A percentile compares a stretch with the other conserved stretches of the same genome.
These are phyloP conservation scores for Rhynchosporium agropyri DNA, from an alignment of 2,329 filamentous ascomycete species.

Conservation along the genomic window DNA sequence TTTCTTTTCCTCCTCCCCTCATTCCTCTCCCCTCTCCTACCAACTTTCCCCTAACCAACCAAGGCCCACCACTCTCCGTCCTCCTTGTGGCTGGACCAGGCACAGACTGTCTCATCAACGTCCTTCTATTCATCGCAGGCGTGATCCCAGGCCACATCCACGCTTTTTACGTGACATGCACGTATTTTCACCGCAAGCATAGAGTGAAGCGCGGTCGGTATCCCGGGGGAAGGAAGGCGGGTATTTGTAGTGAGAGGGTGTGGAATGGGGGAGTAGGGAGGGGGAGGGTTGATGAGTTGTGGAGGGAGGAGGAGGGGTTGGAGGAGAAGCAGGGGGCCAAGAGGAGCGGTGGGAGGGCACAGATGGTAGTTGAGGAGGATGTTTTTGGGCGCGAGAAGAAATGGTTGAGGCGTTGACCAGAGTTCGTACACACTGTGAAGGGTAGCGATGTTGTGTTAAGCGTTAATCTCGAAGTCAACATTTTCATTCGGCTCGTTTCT, in stretches of 20 bases:
- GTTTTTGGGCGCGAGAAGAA: neutral
- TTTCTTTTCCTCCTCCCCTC: neutral
- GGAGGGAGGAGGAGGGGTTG: conserved; percentile 23
- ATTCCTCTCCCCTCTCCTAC: neutral
- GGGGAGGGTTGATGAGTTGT: conserved; percentile 30
- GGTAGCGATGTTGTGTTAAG: too few relatives aligned
- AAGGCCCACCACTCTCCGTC: conserved; percentile 36
- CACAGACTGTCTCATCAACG: conserved; percentile 36
- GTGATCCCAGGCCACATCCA: conserved; percentile 40
- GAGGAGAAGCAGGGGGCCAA: conserved; percentile 13
- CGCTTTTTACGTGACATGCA: conserved; percentile 58
- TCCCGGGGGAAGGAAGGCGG: conserved; percentile 58
- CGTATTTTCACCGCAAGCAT: conserved; percentile 75
- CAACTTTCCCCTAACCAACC: neutral
- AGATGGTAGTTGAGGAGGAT: conserved; percentile 1
- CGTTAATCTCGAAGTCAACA: too few relatives aligned
- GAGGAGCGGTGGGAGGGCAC: conserved; percentile 3
- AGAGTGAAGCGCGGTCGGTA: conserved; percentile 57
- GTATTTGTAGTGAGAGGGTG: conserved; percentile 72
- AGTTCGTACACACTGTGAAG: too few relatives aligned
- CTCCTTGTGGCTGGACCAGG: conserved; percentile 33
- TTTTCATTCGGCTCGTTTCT: too few relatives aligned
- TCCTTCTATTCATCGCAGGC: conserved; percentile 33
- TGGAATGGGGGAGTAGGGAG: conserved; percentile 60
- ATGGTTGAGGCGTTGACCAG: neutral